A percentile compares a stretch with the other conserved stretches of the same genome.
Evolutionary conservation across 164 flowering plant genomes (phyloP).

Genomic region (Tinospora cordifolia): DNA sequence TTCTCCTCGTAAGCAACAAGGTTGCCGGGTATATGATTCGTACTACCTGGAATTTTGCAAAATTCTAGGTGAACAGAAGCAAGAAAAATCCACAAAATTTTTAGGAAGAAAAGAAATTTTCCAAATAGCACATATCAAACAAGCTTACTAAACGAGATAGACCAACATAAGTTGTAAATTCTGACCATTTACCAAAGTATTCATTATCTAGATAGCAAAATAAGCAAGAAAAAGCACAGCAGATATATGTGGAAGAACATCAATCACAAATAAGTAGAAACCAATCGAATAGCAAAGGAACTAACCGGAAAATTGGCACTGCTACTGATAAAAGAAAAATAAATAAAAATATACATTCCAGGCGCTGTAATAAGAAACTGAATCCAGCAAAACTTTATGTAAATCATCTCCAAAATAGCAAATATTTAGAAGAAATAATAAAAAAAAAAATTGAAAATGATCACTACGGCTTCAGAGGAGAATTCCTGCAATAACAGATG

Average conservation of each 20-base stretch:
- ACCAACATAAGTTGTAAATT: too few species aligned
- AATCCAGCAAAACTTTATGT: not conserved
- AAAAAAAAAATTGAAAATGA: too few species aligned
- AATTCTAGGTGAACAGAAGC: constrained; percentile 9
- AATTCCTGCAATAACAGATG: too few species aligned
- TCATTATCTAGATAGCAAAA: not conserved
- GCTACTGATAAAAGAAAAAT: too few species aligned
- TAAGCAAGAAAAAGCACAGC: not conserved
- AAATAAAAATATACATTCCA: not conserved
- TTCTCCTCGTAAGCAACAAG: constrained; percentile 21
- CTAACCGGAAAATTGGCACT: not conserved
- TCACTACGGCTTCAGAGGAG: too few species aligned
- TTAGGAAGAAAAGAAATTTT: not conserved
- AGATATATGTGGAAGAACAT: not conserved
- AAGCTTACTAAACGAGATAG: too few species aligned
- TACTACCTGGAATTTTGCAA: constrained; percentile 31
- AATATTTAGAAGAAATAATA: too few species aligned
- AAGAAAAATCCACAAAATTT: not conserved
- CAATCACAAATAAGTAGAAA: not conserved
- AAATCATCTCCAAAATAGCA: not conserved
- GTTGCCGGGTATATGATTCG: constrained; percentile 26
- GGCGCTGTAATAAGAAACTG: not conserved
- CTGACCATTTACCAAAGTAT: not conserved
- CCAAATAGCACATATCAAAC: too few species aligned
- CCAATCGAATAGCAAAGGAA: not conserved